These are phyloP conservation scores for Leishmania guyanensis DNA, from an alignment of 208 protist species.

Conservation along the genomic window DNA sequence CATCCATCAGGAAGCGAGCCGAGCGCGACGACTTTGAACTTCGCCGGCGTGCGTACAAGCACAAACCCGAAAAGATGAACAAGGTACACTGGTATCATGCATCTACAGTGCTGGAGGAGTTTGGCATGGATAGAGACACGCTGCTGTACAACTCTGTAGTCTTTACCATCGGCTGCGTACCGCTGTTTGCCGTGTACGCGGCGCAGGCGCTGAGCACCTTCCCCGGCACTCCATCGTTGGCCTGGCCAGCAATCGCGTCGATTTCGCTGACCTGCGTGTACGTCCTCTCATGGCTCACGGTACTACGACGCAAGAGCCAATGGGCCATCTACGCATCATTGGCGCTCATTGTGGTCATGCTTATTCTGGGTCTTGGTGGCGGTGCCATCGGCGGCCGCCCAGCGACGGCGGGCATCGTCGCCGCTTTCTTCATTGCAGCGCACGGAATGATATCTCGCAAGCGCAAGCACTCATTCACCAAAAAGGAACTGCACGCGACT, in stretches of 20 bases:
- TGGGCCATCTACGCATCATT: slow-evolving; percentile 67
- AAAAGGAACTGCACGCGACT: slow-evolving; percentile 47
- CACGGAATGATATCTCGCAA: slow-evolving; percentile 85
- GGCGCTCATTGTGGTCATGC: slow-evolving; percentile 51
- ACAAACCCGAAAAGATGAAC: slow-evolving; percentile 43
- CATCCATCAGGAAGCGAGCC: slow-evolving; percentile 37
- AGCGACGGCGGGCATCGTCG: slow-evolving; percentile 35
- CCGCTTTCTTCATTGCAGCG: slow-evolving; percentile 62
- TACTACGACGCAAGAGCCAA: slow-evolving; percentile 67
- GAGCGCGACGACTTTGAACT: slow-evolving; percentile 71
- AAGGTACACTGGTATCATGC: slow-evolving; percentile 90
- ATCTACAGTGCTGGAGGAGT: slow-evolving; percentile 81
- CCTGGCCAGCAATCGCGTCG: slow-evolving; percentile 64
- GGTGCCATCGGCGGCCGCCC: slow-evolving; percentile 40
- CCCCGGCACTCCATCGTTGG: slow-evolving; percentile 50
- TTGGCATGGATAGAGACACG: slow-evolving; percentile 76
- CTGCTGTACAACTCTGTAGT: slow-evolving; percentile 73
- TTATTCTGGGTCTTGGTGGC: slow-evolving; percentile 59
- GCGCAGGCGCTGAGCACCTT: slow-evolving; percentile 58
- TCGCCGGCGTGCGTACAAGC: slow-evolving; percentile 56
- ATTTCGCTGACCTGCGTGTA: slow-evolving; percentile 66
- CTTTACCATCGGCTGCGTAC: slow-evolving; percentile 78
- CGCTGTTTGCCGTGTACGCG: slow-evolving; percentile 76
- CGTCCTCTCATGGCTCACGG: slow-evolving; percentile 70
- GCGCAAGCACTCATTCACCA: slow-evolving; percentile 64